phyloP scores from a whole-genome alignment of 2,329 filamentous ascomycete genomes.

The Chaetomiaceae sp. region DNA sequence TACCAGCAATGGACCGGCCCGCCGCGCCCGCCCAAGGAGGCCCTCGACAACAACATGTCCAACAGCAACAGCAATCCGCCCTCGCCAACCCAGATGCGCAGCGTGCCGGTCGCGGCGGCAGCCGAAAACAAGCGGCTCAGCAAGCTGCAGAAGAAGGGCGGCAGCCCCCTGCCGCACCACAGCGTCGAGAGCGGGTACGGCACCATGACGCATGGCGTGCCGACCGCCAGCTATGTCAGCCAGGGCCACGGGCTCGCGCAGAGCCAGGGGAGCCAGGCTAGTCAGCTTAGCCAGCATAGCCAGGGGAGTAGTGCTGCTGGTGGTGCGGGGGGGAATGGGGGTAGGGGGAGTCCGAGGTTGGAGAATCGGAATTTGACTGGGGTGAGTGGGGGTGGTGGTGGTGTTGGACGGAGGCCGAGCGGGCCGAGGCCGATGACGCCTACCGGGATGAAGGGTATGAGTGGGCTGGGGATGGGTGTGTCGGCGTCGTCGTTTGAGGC shows the following conservation, averaged over 20 bases:
- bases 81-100: conserved; percentile 26
- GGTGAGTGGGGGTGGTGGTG: conserved; percentile 18
- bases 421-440: conserved; percentile 59
- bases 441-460: conserved; percentile 47
- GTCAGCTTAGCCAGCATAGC: too few species aligned
- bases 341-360: conserved; percentile 44
- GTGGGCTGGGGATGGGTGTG: conserved; percentile 29
- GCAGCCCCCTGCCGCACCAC: conserved; percentile 52
- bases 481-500: not conserved
- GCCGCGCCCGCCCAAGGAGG: conserved; percentile 59
- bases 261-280: not conserved
- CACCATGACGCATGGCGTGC: conserved; percentile 37
- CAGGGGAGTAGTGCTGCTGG: too few species aligned
- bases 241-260: conserved; percentile 17
- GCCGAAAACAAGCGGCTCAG: conserved; percentile 43
- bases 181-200: conserved; percentile 52
- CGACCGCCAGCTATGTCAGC: conserved; percentile 42
- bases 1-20: conserved; percentile 46
- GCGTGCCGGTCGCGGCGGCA: conserved; percentile 34
- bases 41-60: conserved; percentile 45
- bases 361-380: conserved; percentile 56
- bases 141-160: conserved; percentile 44
- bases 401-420: conserved; percentile 50
- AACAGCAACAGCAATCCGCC: not conserved
- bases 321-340: conserved; percentile 6